Evolutionary conservation across 768 basidiomycete genomes (phyloP).

Genomic region (Galerina sulciceps): DNA sequence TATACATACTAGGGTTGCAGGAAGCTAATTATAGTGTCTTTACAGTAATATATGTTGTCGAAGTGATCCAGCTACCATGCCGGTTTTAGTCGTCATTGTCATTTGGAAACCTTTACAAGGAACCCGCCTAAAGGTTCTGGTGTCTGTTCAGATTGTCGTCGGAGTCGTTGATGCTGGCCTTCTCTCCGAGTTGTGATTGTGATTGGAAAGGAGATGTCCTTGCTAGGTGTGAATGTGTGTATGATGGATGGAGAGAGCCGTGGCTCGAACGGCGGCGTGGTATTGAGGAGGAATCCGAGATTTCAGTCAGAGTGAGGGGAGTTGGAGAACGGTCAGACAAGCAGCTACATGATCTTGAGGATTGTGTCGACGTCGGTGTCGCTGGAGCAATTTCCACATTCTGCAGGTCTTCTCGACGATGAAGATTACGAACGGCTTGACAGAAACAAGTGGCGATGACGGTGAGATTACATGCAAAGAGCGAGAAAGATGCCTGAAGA

Average conservation of each 20-base stretch:
- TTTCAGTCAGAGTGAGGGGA: not conserved
- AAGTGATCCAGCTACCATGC: too few relatives aligned
- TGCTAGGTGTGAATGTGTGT: not conserved
- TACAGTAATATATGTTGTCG: too few relatives aligned
- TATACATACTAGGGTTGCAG: not conserved
- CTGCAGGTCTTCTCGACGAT: not conserved
- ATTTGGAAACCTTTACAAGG: too few relatives aligned
- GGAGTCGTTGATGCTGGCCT: too few relatives aligned
- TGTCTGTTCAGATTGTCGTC: too few relatives aligned
- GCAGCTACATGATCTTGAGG: not conserved
- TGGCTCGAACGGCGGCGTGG: not conserved
- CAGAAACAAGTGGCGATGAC: constrained; percentile 2
- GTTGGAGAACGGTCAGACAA: not conserved
- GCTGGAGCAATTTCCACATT: not conserved
- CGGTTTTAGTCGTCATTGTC: too few relatives aligned
- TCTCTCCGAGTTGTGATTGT: too few relatives aligned
- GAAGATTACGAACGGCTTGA: not conserved
- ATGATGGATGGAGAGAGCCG: not conserved
- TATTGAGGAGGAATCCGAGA: not conserved
- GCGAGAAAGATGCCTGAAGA: not conserved
- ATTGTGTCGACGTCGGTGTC: not conserved
- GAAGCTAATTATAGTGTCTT: too few relatives aligned
- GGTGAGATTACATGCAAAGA: not conserved
- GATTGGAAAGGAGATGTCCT: not conserved
- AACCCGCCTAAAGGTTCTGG: too few relatives aligned